Evolutionary conservation across 768 basidiomycete genomes (phyloP).

Genomic region (Baorangia bicolor): DNA sequence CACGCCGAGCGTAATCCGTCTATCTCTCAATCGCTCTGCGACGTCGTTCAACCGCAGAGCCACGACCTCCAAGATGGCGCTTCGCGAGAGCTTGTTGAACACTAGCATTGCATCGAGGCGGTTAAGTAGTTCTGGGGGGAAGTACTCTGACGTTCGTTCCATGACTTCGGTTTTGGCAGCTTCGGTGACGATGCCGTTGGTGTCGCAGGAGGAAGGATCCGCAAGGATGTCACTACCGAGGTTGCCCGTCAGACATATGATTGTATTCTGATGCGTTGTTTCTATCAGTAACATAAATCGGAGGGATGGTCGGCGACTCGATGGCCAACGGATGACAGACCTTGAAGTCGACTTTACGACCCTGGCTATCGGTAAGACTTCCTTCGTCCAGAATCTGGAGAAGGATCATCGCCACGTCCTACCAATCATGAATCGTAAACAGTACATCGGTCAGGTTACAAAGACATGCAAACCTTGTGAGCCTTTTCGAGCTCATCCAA

Average conservation of each 20-base stretch:
- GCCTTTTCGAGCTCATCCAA: conserved; percentile 75
- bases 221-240: conserved; percentile 81
- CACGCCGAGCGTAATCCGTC: conserved; percentile 72
- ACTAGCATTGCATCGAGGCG: conserved; percentile 84
- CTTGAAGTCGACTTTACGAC: conserved; percentile 90
- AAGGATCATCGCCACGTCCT: conserved; percentile 88
- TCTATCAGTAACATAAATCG: neutral
- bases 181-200: conserved; percentile 60
- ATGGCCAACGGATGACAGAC: conserved; percentile 29
- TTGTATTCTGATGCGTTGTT: conserved; percentile 63
- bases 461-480: conserved; percentile 56
- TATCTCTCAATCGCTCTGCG: conserved; percentile 56
- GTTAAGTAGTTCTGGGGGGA: conserved; percentile 89
- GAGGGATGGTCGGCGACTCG: neutral
- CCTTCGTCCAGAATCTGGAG: conserved; percentile 93
- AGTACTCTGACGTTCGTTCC: conserved; percentile 71
- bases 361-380: conserved; percentile 85
- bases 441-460: neutral
- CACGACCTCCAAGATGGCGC: conserved; percentile 78
- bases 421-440: neutral
- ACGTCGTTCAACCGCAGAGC: conserved; percentile 75
- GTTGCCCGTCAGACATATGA: conserved; percentile 88
- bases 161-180: conserved; percentile 68
- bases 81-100: conserved; percentile 83
- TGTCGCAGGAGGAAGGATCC: conserved; percentile 58